Conservation (phyloP, 2,329 filamentous ascomycete species). For the Cercospora canescens region DNA sequence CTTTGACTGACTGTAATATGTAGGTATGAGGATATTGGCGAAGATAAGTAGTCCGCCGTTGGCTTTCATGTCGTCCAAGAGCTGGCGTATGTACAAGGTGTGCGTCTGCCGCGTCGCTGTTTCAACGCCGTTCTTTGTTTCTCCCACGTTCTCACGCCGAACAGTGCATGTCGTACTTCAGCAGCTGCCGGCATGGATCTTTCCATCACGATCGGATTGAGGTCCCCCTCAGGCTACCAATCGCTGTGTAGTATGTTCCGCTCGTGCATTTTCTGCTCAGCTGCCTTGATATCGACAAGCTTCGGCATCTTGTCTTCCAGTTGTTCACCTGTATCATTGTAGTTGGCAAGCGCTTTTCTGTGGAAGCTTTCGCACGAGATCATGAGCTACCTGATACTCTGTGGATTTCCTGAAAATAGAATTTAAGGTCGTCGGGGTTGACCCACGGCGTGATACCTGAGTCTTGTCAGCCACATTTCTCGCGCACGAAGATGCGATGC, state of each 20-base stretch:
- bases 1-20: constrained; percentile 22
- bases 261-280: constrained; percentile 38
- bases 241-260: constrained; percentile 37
- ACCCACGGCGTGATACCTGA: constrained; percentile 90
- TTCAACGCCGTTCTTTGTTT: neutral
- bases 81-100: neutral
- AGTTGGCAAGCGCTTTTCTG: constrained; percentile 25
- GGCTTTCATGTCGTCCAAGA: constrained; percentile 3
- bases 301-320: constrained; percentile 27
- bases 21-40: constrained; percentile 43
- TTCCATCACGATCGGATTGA: neutral
- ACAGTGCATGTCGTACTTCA: neutral
- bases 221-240: constrained; percentile 29
- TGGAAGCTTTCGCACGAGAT: constrained; percentile 24
- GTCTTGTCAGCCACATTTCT: constrained; percentile 19
- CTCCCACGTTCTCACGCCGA: neutral
- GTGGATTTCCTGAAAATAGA: constrained; percentile 92
- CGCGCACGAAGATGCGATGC: neutral
- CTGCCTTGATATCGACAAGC: constrained; percentile 23
- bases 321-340: constrained; percentile 34
- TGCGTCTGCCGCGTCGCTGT: neutral
- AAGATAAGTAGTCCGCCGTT: constrained; percentile 27
- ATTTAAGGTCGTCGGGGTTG: constrained; percentile 87
- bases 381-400: constrained; percentile 41
- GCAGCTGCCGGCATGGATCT: neutral